Conservation (phyloP, 176 grass and related monocot genomes). For the Juncus inflexus region DNA sequence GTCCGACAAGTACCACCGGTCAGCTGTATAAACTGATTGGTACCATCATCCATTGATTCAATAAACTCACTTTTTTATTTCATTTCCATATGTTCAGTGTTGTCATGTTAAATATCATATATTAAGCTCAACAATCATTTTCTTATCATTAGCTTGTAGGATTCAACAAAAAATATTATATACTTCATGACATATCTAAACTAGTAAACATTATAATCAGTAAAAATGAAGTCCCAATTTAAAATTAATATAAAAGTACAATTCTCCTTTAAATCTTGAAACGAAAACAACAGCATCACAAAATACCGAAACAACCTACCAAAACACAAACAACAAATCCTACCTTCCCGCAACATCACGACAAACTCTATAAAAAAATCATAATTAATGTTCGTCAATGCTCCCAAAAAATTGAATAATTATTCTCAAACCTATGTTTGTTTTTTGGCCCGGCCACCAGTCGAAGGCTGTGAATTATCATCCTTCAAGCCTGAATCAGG, state of each 20-base stretch:
- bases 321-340: constrained; percentile 2
- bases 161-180: too few species aligned
- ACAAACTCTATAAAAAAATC: constrained; percentile 15
- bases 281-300: constrained; percentile 2
- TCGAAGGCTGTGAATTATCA: constrained; percentile 40
- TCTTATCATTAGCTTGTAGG: too few species aligned
- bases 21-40: too few species aligned
- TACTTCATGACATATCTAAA: too few species aligned
- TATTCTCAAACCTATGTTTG: constrained; percentile 34
- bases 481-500: constrained; percentile 65
- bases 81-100: too few species aligned
- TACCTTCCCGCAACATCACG: constrained; percentile 16
- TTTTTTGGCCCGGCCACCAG: constrained; percentile 81
- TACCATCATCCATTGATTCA: too few species aligned
- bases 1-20: too few species aligned
- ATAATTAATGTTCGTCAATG: constrained; percentile 17
- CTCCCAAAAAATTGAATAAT: constrained; percentile 22
- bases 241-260: background rate
- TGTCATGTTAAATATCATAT: too few species aligned
- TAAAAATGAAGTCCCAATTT: background rate
- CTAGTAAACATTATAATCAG: background rate
- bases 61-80: too few species aligned
- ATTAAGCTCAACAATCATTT: too few species aligned
- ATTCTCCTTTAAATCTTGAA: background rate
- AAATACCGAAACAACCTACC: background rate